phyloP scores from a whole-genome alignment of 208 protist genomes.

The Ichthyophonus hoferi region DNA sequence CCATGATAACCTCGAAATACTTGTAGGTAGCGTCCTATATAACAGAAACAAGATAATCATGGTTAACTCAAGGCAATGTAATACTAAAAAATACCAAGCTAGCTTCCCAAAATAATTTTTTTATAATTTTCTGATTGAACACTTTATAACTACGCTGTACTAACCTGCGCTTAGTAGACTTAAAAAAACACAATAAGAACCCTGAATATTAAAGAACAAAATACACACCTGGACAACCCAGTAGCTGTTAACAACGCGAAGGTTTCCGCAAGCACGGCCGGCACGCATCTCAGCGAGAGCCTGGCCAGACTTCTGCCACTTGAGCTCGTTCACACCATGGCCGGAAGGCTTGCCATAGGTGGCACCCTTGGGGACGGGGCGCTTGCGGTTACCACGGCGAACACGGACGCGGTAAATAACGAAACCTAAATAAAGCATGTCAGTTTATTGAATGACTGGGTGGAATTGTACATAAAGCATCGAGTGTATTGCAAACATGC shows the following conservation, averaged over 20 bases:
- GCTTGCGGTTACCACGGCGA: constrained; percentile 95
- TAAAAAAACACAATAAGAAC: too few relatives aligned
- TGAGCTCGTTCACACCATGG: constrained; percentile 93
- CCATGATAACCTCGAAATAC: constrained; percentile 97
- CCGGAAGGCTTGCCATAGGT: constrained; percentile 96
- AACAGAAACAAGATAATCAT: too few relatives aligned
- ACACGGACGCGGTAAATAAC: constrained; percentile 97
- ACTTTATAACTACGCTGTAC: too few relatives aligned
- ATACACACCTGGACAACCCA: constrained; percentile 83
- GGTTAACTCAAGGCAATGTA: too few relatives aligned
- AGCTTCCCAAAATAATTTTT: too few relatives aligned
- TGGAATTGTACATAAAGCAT: too few relatives aligned
- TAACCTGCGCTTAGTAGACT: too few relatives aligned
- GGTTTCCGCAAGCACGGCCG: constrained; percentile 84
- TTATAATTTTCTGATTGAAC: too few relatives aligned
- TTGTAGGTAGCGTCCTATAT: constrained; percentile 88
- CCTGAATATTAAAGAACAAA: too few relatives aligned
- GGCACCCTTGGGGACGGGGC: constrained; percentile 89
- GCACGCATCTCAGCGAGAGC: constrained; percentile 92
- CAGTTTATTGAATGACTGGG: too few relatives aligned
- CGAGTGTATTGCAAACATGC: too few relatives aligned
- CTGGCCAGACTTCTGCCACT: constrained; percentile 88
- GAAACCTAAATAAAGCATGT: constrained; percentile 72
- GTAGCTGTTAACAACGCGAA: constrained; percentile 99
- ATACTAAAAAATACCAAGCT: too few relatives aligned